Base-by-base conservation (phyloP, 805 yeast genomes). In the Ogataea siamensis region DNA sequence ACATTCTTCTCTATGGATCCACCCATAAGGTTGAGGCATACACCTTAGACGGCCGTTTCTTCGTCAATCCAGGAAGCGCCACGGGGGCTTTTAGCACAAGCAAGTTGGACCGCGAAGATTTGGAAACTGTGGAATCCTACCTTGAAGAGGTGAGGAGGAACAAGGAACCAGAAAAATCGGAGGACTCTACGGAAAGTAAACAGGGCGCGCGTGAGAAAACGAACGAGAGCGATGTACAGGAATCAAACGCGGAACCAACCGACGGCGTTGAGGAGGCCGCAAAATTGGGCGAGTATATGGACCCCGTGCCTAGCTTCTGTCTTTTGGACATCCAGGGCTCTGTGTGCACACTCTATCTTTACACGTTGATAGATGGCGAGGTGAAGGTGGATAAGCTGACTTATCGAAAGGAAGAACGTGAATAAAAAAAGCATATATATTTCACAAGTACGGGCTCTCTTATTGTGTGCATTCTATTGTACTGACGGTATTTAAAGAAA, bases 1-100 rank as follows among this genome's bases (percentile, higher is more conserved):
- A 93, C 60, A 75, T 93, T 5, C 67, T 93, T 48, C 69, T 93
- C 10, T 87, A 93, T 84, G 97, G 98, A 10, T 95, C 96, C 0
- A 83, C 95, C 2, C 95, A 87, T 58, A 77, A 79, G 47, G 94
- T 87, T 4, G 98, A 91, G 56, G 96, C 97, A 0, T 91, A 88
- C 55, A 85, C 93, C 7, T 66, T 89, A 41, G 98, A 88, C 48
- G 95, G 94, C 15, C 87, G 86, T 62, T 87, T 89, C 59, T 93
- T 93, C 55, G 74, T 93, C n/a, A 91, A 87, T 58, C 98, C 99
- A 0, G 99, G 99, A 0, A 83, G 95, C 56, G 95, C 95, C 28
- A 89, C 97, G 0, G 99, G 99, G 17, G 96, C 97, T 0, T 78
- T 74, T 48, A 73, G 74, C 28, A 73, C 84, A 21, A 82, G 80